These are phyloP conservation scores for Aspergillus transmontanensis DNA, from an alignment of 2,329 filamentous ascomycete genomes.

Conservation along the genomic window DNA sequence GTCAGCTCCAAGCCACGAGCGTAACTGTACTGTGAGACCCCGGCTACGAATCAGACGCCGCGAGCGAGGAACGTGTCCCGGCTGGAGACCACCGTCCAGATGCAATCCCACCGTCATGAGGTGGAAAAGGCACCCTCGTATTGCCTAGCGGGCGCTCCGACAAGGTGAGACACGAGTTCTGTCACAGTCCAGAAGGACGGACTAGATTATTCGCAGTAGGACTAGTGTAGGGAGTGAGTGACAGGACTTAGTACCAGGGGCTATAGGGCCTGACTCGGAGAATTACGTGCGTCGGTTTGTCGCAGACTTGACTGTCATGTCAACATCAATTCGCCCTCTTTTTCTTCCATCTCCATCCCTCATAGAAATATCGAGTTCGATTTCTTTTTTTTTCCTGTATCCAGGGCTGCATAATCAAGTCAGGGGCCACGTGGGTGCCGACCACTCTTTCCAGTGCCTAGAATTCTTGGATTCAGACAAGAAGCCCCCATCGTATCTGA, in stretches of 20 bases:
- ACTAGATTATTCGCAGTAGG: too few species aligned
- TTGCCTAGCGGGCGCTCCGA: background rate
- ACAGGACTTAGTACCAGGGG: background rate
- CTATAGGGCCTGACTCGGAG: background rate
- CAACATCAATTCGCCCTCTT: background rate
- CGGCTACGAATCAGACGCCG: background rate
- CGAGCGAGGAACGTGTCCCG: background rate
- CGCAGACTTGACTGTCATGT: too few species aligned
- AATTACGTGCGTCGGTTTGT: background rate
- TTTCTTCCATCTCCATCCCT: background rate
- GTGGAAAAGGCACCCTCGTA: background rate
- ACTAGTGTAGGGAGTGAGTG: background rate
- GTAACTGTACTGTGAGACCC: background rate
- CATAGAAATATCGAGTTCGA: background rate
- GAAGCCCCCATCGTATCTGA: background rate
- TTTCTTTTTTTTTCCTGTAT: background rate
- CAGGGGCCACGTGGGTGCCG: background rate
- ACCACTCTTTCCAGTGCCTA: background rate
- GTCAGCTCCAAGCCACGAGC: background rate
- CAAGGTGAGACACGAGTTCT: background rate
- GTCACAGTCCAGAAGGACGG: too few species aligned
- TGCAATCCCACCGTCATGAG: background rate
- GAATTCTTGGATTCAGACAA: background rate
- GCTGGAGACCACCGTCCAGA: background rate
- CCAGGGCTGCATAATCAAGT: background rate